phyloP scores from a whole-genome alignment of 129 eudicot species.

The Artemisia argyi region DNA sequence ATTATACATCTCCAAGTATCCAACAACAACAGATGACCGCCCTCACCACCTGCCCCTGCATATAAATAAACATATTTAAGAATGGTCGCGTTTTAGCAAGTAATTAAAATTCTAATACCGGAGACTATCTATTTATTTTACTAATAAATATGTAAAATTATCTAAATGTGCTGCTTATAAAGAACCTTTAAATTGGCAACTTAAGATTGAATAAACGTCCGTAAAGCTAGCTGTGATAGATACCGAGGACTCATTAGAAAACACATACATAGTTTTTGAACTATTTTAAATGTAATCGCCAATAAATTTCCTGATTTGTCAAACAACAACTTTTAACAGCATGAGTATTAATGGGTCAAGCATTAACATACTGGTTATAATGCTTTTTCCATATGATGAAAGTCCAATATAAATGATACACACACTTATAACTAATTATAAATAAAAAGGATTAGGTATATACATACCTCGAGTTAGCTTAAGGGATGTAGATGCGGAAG shows the following conservation, averaged over 20 bases:
- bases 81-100: neutral
- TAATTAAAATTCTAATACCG: neutral
- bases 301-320: neutral
- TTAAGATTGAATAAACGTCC: too few relatives aligned
- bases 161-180: too few relatives aligned
- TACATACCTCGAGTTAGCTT: constrained; percentile 15
- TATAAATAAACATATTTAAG: neutral
- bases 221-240: too few relatives aligned
- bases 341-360: neutral
- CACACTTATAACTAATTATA: neutral
- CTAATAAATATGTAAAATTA: too few relatives aligned
- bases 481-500: constrained; percentile 50
- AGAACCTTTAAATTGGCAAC: too few relatives aligned
- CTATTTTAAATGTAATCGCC: neutral
- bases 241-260: too few relatives aligned
- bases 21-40: neutral
- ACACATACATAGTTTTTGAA: too few relatives aligned
- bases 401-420: neutral
- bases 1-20: neutral
- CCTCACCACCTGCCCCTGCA: constrained; percentile 6
- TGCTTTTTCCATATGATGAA: constrained; percentile 1
- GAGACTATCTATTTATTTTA: too few relatives aligned
- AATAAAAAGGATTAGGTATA: neutral
- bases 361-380: neutral
- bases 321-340: neutral